phyloP scores from a whole-genome alignment of 179 eudicot genomes.

The Silene vulgaris region DNA sequence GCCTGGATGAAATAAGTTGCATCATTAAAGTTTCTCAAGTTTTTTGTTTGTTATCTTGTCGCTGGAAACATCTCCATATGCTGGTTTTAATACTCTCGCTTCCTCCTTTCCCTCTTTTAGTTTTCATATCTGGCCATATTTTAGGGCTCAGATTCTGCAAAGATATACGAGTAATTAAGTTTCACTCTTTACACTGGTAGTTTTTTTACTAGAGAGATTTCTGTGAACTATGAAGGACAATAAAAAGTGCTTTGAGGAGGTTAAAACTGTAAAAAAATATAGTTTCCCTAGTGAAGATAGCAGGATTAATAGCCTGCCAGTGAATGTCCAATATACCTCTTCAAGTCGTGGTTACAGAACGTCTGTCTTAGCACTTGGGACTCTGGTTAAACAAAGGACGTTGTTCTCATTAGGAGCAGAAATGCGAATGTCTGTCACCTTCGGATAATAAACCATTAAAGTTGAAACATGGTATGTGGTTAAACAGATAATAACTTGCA shows the following conservation, averaged over 20 bases:
- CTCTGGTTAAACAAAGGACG: too few species aligned
- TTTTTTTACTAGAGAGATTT: not conserved
- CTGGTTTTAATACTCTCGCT: not conserved
- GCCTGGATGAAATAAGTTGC: conserved; percentile 5
- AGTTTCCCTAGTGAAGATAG: not conserved
- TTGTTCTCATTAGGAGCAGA: too few species aligned
- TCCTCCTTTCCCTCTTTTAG: not conserved
- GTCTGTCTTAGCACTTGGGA: too few species aligned
- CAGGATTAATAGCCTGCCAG: not conserved
- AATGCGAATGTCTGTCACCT: too few species aligned
- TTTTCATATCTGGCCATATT: not conserved
- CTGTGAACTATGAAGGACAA: not conserved
- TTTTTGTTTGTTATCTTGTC: not conserved
- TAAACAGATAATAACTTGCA: too few species aligned
- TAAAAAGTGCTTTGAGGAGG: not conserved
- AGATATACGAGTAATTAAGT: not conserved
- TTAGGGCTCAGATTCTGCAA: not conserved
- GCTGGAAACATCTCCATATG: not conserved
- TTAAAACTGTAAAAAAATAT: not conserved
- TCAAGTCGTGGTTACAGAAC: not conserved
- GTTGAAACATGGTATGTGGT: too few species aligned
- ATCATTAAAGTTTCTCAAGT: not conserved
- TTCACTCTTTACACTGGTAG: not conserved
- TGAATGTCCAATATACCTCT: not conserved
- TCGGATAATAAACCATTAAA: too few species aligned